These are phyloP conservation scores for Fraxinus americana DNA, from an alignment of 257 asterid species.

Conservation along the genomic window DNA sequence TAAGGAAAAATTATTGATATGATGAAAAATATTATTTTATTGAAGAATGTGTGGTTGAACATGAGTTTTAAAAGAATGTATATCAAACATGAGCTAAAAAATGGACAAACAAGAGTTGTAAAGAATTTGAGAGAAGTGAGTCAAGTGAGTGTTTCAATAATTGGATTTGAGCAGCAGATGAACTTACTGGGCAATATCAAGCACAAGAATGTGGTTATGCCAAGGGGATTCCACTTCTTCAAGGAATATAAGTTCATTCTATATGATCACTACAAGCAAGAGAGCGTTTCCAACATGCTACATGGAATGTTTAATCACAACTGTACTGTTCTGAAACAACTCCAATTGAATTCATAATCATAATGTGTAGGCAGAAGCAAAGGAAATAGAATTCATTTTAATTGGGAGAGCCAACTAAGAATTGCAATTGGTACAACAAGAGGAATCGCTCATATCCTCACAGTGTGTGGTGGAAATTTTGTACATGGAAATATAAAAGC, in stretches of 20 bases:
- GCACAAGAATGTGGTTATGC: conserved; percentile 17
- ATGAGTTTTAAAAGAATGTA: no score
- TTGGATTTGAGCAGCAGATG: conserved; percentile 3
- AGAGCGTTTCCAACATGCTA: neutral
- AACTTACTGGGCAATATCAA: conserved; percentile 4
- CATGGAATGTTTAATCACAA: conserved; percentile 16
- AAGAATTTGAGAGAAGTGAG: conserved; percentile 6
- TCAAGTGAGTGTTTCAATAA: neutral
- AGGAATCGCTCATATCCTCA: conserved; percentile 61
- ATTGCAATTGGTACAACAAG: conserved; percentile 46
- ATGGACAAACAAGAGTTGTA: neutral
- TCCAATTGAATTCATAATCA: neutral
- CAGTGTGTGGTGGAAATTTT: conserved; percentile 23
- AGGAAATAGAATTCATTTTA: conserved; percentile 41
- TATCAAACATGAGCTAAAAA: no score
- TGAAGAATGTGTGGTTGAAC: no score
- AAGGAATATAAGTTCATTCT: neutral
- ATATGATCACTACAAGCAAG: conserved; percentile 4
- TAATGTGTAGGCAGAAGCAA: conserved; percentile 47
- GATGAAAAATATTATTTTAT: no score
- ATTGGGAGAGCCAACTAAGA: conserved; percentile 56
- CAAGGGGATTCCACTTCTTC: neutral
- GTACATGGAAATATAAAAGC: conserved; percentile 45
- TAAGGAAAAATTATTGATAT: no score
- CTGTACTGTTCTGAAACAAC: neutral